Base-by-base conservation (phyloP, 2,329 filamentous ascomycete genomes). In the Cladobotryum protrusum region DNA sequence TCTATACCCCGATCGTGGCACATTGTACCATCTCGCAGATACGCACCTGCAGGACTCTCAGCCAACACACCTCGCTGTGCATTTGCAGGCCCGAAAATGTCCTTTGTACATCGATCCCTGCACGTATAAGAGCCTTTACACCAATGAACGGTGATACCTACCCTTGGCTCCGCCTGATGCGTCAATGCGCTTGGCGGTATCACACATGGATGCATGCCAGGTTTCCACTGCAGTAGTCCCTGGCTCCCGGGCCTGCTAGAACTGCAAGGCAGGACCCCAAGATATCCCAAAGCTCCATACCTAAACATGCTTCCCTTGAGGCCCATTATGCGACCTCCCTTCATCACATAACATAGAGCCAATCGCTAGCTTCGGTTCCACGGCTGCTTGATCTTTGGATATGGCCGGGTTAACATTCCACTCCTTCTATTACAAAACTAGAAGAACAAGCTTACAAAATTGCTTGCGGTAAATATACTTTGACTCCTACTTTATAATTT, bases 291-390 rank as follows among this genome's bases (percentile, higher is more conserved):
- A 37, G 17, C 46, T 39, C 33, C 42, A 17, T 48, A 42, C 45
- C 46, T 42, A 49, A 44, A 52, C 47, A 45, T 32, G 36, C 47
- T 45, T 45, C 42, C 42, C 34, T 18, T 20, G 32, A 52, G 50
- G 46, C 50, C 50, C 42, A 12, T 52, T 52, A 52, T 52, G 50
- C 50, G 50, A 33, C 50, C 50, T 37, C 19, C 46, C 36, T 36
- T 45, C 46, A 34, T 49, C 43, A 43, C 41, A 45, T 44, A 51
- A 44, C 24, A 50, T 50, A 29, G 11, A 37, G 35, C 17, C 17
- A 37, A 37, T 37, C 35, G 17, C 5, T 37, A 37, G 35, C 17
- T 37, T 17, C 35, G 35, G 35, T 12, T 37, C 35, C 17, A 17
- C 35, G 35, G 35, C 35, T 37, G 35, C 17, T 17, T n/a, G 35